Percentiles rank a stretch among this genome's conserved stretches.
Evolutionary conservation across 352 stramenopile genomes (phyloP).

Genomic region (Phytophthora palmivora): DNA sequence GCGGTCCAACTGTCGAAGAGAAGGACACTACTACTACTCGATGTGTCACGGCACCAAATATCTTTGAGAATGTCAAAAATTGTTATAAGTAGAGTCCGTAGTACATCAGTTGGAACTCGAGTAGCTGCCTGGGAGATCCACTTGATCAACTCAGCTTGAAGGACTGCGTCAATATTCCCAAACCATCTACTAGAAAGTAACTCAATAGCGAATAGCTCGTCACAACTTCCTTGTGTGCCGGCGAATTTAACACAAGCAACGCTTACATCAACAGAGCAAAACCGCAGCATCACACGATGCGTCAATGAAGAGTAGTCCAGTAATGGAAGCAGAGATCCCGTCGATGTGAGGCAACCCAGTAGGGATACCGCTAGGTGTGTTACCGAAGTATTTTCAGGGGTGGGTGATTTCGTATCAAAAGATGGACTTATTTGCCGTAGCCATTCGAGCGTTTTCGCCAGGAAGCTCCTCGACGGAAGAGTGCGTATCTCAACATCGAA

Average conservation of each 20-base stretch:
- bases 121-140: slow-evolving; percentile 27
- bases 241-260: slow-evolving; percentile 40
- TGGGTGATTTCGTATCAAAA: neutral
- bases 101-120: slow-evolving; percentile 30
- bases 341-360: slow-evolving; percentile 31
- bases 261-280: slow-evolving; percentile 36
- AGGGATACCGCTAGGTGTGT: slow-evolving; percentile 28
- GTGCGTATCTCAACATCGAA: slow-evolving; percentile 51
- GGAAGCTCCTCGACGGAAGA: slow-evolving; percentile 36
- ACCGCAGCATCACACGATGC: slow-evolving; percentile 34
- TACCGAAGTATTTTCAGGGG: slow-evolving; percentile 1
- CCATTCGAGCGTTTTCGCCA: slow-evolving; percentile 45
- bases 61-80: slow-evolving; percentile 32
- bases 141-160: slow-evolving; percentile 36
- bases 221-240: slow-evolving; percentile 46
- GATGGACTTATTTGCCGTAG: slow-evolving; percentile 35
- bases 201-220: slow-evolving; percentile 36
- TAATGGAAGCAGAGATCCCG: slow-evolving; percentile 34
- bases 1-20: slow-evolving; percentile 41
- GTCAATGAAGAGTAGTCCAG: slow-evolving; percentile 43
- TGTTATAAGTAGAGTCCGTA: slow-evolving; percentile 19
- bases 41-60: slow-evolving; percentile 27
- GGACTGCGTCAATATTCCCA: slow-evolving; percentile 11
- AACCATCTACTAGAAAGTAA: slow-evolving; percentile 34
- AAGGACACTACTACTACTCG: slow-evolving; percentile 11